phyloP scores from a whole-genome alignment of 768 basidiomycete species.

The Steccherinum ochraceum region DNA sequence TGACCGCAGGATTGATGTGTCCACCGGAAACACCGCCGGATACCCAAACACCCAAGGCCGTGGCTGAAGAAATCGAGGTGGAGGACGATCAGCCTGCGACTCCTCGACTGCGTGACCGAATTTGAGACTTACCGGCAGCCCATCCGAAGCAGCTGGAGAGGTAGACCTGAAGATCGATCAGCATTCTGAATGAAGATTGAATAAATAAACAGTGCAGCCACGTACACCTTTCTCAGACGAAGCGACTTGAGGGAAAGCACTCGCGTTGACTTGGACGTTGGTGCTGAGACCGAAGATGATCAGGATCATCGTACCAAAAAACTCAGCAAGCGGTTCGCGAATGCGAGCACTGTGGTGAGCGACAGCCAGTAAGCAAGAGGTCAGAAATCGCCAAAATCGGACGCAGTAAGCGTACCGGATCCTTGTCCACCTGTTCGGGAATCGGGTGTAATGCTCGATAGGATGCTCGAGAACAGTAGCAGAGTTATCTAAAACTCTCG shows the following conservation, averaged over 20 bases:
- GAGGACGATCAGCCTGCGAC: background rate
- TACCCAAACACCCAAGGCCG: slow-evolving; percentile 64
- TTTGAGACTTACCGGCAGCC: slow-evolving; percentile 37
- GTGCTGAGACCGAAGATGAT: slow-evolving; percentile 11
- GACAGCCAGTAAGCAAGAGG: too few relatives aligned
- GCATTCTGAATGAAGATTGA: background rate
- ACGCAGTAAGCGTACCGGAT: slow-evolving; percentile 36
- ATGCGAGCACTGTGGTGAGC: slow-evolving; percentile 39
- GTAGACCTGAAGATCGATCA: slow-evolving; percentile 29
- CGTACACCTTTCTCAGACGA: slow-evolving; percentile 42
- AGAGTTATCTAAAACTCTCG: background rate
- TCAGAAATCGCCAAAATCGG: background rate
- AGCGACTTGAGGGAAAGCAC: slow-evolving; percentile 3
- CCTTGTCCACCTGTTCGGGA: slow-evolving; percentile 48
- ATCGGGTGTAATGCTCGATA: slow-evolving; percentile 27
- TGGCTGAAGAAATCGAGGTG: slow-evolving; percentile 27
- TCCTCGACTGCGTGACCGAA: too few relatives aligned
- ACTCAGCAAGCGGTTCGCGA: slow-evolving; percentile 48
- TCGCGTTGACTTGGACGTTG: slow-evolving; percentile 6
- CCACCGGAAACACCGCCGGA: slow-evolving; percentile 64
- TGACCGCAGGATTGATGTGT: slow-evolving; percentile 50
- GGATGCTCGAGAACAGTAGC: background rate
- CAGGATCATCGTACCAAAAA: slow-evolving; percentile 12
- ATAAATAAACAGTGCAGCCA: background rate
- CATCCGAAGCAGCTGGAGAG: slow-evolving; percentile 51